A percentile compares a stretch with the other conserved stretches of the same genome.
Conservation (phyloP, 176 grass and related monocot species). For the Panicum miliaceum region DNA sequence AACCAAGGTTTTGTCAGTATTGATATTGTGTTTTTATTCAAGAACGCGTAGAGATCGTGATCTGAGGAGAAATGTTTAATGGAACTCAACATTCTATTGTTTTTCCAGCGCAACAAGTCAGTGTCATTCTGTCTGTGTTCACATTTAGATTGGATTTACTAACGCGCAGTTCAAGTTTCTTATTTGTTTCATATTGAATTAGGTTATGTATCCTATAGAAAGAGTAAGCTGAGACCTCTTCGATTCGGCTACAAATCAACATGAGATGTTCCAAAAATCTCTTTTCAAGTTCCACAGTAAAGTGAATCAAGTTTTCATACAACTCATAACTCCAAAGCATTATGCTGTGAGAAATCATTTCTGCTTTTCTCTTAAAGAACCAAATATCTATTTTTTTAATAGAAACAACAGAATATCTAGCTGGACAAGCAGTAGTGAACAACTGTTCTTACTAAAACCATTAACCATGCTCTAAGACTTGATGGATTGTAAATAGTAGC, state of each 20-base stretch:
- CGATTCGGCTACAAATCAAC: background rate
- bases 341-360: background rate
- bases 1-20: background rate
- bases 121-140: background rate
- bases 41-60: background rate
- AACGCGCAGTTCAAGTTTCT: background rate
- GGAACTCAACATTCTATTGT: background rate
- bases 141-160: background rate
- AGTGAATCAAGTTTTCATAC: background rate
- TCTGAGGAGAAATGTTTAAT: background rate
- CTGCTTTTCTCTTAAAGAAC: background rate
- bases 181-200: background rate
- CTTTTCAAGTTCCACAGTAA: background rate
- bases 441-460: background rate
- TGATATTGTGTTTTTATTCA: background rate
- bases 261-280: background rate
- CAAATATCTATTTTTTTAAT: background rate
- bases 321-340: background rate
- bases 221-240: background rate
- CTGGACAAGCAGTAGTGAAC: background rate
- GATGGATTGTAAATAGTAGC: background rate
- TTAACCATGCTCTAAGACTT: background rate
- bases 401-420: background rate
- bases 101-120: background rate
- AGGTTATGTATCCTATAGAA: too few relatives aligned